A percentile compares a stretch with the other conserved stretches of the same genome.
These are phyloP conservation scores for Cryptosporidium ubiquitum DNA, from an alignment of 169 alveolate genomes.

Conservation along the genomic window DNA sequence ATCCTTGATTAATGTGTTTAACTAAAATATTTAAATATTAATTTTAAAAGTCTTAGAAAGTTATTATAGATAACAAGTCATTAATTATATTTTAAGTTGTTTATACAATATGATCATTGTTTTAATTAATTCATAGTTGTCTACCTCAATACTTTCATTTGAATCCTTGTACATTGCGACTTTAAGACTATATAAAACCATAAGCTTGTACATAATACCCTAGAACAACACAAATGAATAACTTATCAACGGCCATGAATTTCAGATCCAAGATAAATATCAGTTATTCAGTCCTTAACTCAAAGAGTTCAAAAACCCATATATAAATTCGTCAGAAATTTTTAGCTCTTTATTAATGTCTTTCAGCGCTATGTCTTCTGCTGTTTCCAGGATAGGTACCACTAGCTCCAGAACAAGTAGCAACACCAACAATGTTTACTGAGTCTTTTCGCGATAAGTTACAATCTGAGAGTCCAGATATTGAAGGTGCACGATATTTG, in stretches of 20 bases:
- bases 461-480: conserved; percentile 61
- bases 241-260: background rate
- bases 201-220: background rate
- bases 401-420: conserved; percentile 74
- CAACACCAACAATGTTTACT: conserved; percentile 51
- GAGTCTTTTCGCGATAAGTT: conserved; percentile 61
- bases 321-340: background rate
- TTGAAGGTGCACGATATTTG: conserved; percentile 31
- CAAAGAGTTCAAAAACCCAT: background rate
- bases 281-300: background rate
- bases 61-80: background rate
- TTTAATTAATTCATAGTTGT: background rate
- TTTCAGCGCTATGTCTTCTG: conserved; percentile 62
- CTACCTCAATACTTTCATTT: background rate
- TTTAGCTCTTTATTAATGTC: conserved; percentile 6
- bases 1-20: conserved; percentile 26
- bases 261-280: background rate
- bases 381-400: conserved; percentile 73
- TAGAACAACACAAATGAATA: background rate
- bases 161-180: background rate
- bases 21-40: background rate
- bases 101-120: background rate
- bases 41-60: background rate
- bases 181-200: background rate
- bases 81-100: background rate